Evolutionary conservation across 805 yeast species (phyloP).

Genomic region (Kuraishia capsulata): DNA sequence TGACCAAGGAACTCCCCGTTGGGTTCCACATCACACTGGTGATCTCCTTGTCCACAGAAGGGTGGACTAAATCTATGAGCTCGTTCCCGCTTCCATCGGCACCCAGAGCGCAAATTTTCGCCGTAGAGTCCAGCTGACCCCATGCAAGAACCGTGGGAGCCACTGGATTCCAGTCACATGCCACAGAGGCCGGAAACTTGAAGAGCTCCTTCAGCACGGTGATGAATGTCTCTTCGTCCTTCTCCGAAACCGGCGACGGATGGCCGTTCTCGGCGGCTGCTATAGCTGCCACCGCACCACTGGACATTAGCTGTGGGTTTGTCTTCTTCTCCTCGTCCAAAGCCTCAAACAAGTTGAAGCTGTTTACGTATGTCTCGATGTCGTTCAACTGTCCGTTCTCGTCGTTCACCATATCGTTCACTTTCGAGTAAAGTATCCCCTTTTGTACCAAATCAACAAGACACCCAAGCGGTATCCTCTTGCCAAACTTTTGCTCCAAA

Average conservation of each 20-base stretch:
- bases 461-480: constrained; percentile 65
- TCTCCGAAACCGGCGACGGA: not conserved
- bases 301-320: not conserved
- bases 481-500: constrained; percentile 41
- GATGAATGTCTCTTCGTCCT: constrained; percentile 17
- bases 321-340: constrained; percentile 31
- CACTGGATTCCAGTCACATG: constrained; percentile 50
- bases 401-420: constrained; percentile 44
- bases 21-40: constrained; percentile 51
- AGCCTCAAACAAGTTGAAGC: constrained; percentile 46
- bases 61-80: constrained; percentile 1
- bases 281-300: not conserved
- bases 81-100: constrained; percentile 6
- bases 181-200: constrained; percentile 32
- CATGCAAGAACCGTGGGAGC: constrained; percentile 37
- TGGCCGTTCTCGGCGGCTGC: constrained; percentile 5
- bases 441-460: constrained; percentile 76
- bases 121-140: constrained; percentile 30
- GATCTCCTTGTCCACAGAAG: constrained; percentile 13
- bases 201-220: constrained; percentile 27
- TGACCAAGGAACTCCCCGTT: constrained; percentile 49
- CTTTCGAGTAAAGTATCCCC: constrained; percentile 72
- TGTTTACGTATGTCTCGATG: constrained; percentile 7
- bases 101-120: constrained; percentile 17
- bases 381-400: constrained; percentile 17